phyloP scores from a whole-genome alignment of 2,329 filamentous ascomycete species.

The Aspergillus fructus region DNA sequence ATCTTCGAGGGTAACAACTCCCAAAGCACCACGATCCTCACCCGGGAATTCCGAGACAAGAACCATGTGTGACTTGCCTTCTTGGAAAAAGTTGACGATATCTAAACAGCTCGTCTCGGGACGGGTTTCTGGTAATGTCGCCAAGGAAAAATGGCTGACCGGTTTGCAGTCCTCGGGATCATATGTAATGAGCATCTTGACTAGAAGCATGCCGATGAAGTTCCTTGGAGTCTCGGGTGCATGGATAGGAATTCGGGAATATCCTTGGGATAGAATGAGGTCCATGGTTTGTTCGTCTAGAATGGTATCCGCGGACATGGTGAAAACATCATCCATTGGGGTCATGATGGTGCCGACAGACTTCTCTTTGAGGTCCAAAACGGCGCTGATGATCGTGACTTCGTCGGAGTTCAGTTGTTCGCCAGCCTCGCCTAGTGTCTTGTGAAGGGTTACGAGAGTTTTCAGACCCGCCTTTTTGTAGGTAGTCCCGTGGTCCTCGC shows the following conservation, averaged over 20 bases:
- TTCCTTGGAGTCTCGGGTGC: slow-evolving; percentile 78
- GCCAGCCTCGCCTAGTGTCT: slow-evolving; percentile 77
- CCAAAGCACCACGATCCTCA: slow-evolving; percentile 85
- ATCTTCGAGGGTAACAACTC: slow-evolving; percentile 94
- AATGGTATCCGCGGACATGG: slow-evolving; percentile 91
- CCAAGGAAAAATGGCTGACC: slow-evolving; percentile 87
- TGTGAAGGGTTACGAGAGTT: slow-evolving; percentile 91
- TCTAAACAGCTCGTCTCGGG: slow-evolving; percentile 96
- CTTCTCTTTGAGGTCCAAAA: slow-evolving; percentile 95
- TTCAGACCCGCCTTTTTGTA: slow-evolving; percentile 99
- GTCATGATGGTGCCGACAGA: slow-evolving; percentile 96
- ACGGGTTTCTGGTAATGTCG: slow-evolving; percentile 89
- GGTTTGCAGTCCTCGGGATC: slow-evolving; percentile 88
- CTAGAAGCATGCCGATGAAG: slow-evolving; percentile 95
- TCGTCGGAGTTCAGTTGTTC: slow-evolving; percentile 95
- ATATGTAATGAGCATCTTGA: slow-evolving; percentile 98
- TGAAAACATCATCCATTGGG: slow-evolving; percentile 95
- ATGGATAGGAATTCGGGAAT: slow-evolving; percentile 94
- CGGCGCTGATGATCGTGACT: slow-evolving; percentile 97
- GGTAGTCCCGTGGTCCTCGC: slow-evolving; percentile 90
- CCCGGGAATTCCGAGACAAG: slow-evolving; percentile 87
- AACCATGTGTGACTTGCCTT: slow-evolving; percentile 99
- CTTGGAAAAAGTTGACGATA: slow-evolving; percentile 99
- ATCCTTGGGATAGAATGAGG: slow-evolving; percentile 85
- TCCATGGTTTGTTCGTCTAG: slow-evolving; percentile 95